phyloP scores from a whole-genome alignment of 1,139 yeast genomes.

The Kodamaea arcana region DNA sequence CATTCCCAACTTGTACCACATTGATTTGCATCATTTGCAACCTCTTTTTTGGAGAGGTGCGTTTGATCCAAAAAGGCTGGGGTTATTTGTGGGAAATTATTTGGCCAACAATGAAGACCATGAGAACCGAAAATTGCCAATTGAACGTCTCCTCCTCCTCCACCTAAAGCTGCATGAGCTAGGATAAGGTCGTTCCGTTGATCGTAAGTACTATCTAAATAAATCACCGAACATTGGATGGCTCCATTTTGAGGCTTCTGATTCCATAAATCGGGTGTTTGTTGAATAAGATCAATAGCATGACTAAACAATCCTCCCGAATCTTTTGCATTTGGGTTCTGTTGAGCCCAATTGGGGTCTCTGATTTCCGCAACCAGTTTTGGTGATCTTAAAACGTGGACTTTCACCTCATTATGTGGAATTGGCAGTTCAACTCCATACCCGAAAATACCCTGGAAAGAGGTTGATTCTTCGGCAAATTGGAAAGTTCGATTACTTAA shows the following conservation, averaged over 20 bases:
- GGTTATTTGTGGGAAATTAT: constrained; percentile 62
- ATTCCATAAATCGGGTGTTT: constrained; percentile 29
- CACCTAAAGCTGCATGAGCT: constrained; percentile 95
- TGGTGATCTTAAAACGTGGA: constrained; percentile 69
- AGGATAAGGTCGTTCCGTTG: constrained; percentile 51
- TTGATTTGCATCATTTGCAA: constrained; percentile 83
- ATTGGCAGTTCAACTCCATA: constrained; percentile 29
- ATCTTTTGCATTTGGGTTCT: constrained; percentile 66
- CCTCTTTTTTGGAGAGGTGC: constrained; percentile 56
- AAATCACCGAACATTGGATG: constrained; percentile 79
- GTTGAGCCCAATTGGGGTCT: constrained; percentile 83
- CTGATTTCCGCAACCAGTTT: constrained; percentile 67
- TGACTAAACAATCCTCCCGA: constrained; percentile 74
- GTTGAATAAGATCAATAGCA: constrained; percentile 66
- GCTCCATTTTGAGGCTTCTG: constrained; percentile 31
- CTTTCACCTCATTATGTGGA: constrained; percentile 63
- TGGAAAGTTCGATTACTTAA: constrained; percentile 78
- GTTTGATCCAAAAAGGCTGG: constrained; percentile 72
- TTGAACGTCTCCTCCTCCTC: constrained; percentile 66
- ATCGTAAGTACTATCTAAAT: constrained; percentile 85
- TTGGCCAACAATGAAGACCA: constrained; percentile 88
- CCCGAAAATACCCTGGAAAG: constrained; percentile 34
- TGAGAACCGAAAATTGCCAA: constrained; percentile 94
- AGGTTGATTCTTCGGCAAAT: constrained; percentile 60
- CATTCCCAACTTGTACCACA: constrained; percentile 93